Percentiles rank a stretch among this genome's conserved stretches.
Conservation (phyloP, 352 stramenopile genomes). For the Globisporangium cederbergense region DNA sequence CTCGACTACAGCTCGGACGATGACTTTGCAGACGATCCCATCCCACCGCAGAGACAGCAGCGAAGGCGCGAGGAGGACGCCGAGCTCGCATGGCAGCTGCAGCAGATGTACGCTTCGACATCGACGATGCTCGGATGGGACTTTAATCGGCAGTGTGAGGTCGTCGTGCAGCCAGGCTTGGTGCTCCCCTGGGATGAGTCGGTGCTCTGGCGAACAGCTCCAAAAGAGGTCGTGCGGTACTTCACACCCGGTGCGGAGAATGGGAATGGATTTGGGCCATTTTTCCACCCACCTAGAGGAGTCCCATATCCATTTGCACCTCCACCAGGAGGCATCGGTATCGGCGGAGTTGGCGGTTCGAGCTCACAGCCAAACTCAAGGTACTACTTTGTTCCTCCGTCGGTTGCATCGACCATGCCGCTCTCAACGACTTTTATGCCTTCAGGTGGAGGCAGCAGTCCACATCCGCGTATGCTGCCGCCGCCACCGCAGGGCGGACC, state of each 20-base stretch:
- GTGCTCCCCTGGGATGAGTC: slow-evolving; percentile 42
- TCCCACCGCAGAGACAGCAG: slow-evolving; percentile 1
- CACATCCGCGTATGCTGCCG: slow-evolving; percentile 9
- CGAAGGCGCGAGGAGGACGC: slow-evolving; percentile 39
- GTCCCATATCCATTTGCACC: slow-evolving; percentile 8
- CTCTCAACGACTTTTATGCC: slow-evolving; percentile 3
- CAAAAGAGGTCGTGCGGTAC: slow-evolving; percentile 71
- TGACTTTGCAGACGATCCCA: background rate
- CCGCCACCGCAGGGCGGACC: background rate
- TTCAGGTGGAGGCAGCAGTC: background rate
- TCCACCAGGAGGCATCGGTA: slow-evolving; percentile 1
- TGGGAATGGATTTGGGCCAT: slow-evolving; percentile 17
- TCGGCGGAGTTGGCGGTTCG: background rate
- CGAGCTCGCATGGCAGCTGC: slow-evolving; percentile 61
- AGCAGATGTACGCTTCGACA: slow-evolving; percentile 72
- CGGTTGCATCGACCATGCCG: background rate
- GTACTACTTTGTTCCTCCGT: slow-evolving; percentile 45
- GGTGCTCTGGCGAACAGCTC: slow-evolving; percentile 61
- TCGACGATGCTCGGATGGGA: slow-evolving; percentile 77
- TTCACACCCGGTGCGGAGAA: slow-evolving; percentile 40
- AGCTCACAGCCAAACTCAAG: slow-evolving; percentile 22
- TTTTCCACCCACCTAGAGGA: slow-evolving; percentile 20
- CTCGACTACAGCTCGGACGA: slow-evolving; percentile 10
- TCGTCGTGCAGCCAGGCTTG: slow-evolving; percentile 15
- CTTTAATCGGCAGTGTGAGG: slow-evolving; percentile 54